Percentiles rank a stretch among this genome's conserved stretches.
Conservation (phyloP, 116 monocot species). For the Posidonia oceanica region DNA sequence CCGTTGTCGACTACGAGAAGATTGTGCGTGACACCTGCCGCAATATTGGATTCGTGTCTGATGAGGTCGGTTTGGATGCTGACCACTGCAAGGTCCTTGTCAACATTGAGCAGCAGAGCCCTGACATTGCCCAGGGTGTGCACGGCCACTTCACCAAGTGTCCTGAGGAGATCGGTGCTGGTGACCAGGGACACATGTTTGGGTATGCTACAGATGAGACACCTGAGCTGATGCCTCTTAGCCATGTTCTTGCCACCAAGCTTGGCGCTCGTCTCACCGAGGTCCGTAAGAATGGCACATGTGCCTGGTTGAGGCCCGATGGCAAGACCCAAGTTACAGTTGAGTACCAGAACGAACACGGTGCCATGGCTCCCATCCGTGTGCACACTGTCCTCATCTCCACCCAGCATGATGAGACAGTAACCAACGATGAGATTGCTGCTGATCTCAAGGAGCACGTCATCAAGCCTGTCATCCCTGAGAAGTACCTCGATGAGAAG, state of each 20-base stretch:
- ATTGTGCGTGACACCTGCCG: constrained; percentile 59
- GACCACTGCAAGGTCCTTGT: constrained; percentile 69
- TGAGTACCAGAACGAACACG: constrained; percentile 60
- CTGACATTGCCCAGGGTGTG: constrained; percentile 71
- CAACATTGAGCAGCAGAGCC: constrained; percentile 74
- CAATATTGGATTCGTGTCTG: constrained; percentile 39
- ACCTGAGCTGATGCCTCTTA: constrained; percentile 61
- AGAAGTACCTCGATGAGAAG: constrained; percentile 73
- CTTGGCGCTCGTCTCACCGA: constrained; percentile 55
- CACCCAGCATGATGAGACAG: constrained; percentile 79
- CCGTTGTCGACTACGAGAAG: constrained; percentile 56
- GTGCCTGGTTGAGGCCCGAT: constrained; percentile 59
- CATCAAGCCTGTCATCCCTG: constrained; percentile 58
- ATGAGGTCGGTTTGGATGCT: constrained; percentile 54
- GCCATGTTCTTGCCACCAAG: constrained; percentile 64
- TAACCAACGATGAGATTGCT: constrained; percentile 74
- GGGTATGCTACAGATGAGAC: constrained; percentile 72
- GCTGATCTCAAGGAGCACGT: constrained; percentile 79
- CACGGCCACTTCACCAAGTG: constrained; percentile 80
- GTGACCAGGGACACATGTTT: constrained; percentile 80
- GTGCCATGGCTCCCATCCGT: constrained; percentile 72
- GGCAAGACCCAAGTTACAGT: constrained; percentile 74
- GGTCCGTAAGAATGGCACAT: constrained; percentile 66
- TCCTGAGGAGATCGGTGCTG: constrained; percentile 72
- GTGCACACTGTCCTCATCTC: constrained; percentile 85